A percentile compares a stretch with the other conserved stretches of the same genome.
These are phyloP conservation scores for Chalciporus sp. DNA, from an alignment of 1,284 basidiomycete genomes.

Conservation along the genomic window DNA sequence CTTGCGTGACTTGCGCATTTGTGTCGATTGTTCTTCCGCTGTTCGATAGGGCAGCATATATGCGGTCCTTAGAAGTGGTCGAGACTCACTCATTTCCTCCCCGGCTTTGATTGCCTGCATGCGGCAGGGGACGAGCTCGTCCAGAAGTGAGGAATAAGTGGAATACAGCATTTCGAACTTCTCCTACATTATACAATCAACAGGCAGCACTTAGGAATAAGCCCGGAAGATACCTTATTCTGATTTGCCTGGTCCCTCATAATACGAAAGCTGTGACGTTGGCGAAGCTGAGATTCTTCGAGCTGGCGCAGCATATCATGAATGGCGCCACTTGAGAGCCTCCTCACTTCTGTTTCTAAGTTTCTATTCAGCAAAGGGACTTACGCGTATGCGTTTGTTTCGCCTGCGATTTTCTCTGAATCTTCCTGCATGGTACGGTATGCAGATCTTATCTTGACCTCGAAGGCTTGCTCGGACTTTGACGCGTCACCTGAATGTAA, in stretches of 20 bases:
- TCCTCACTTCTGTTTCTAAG: conserved; percentile 1
- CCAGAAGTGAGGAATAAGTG: conserved; percentile 35
- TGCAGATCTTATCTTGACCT: conserved; percentile 20
- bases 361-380: conserved; percentile 11
- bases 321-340: conserved; percentile 25
- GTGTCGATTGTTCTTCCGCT: conserved; percentile 39
- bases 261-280: conserved; percentile 8
- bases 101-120: conserved; percentile 38
- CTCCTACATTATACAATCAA: conserved; percentile 33
- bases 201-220: not conserved
- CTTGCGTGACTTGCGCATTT: conserved; percentile 40
- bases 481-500: conserved; percentile 8
- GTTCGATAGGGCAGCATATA: conserved; percentile 10
- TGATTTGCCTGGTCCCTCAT: conserved; percentile 9
- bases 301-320: conserved; percentile 24
- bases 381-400: conserved; percentile 29
- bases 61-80: not conserved
- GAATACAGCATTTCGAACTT: conserved; percentile 34
- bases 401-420: conserved; percentile 15
- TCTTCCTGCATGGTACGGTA: conserved; percentile 22
- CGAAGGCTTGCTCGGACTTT: conserved; percentile 25
- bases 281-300: conserved; percentile 25
- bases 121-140: conserved; percentile 40
- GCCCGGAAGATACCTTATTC: conserved; percentile 22
- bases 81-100: conserved; percentile 39